Evolutionary conservation across 1,284 basidiomycete species (phyloP).

Genomic region (Agroathelia rolfsii): DNA sequence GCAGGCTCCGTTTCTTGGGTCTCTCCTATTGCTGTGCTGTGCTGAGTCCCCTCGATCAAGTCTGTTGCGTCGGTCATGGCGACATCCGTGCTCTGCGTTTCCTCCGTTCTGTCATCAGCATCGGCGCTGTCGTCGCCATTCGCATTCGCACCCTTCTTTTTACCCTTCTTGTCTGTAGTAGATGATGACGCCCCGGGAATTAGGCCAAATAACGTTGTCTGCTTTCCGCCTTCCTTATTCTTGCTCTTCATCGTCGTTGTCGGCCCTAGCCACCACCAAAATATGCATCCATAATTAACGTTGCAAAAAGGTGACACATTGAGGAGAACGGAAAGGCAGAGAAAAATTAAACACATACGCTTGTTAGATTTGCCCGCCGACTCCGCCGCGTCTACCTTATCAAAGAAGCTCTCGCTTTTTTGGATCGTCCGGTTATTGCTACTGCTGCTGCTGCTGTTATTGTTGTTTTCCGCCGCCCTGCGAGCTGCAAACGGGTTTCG

Average conservation of each 20-base stretch:
- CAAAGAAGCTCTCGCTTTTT: conserved; percentile 93
- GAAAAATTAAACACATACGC: conserved; percentile 17
- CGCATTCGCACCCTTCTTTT: conserved; percentile 11
- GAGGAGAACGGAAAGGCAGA: not conserved
- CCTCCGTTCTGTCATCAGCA: no score
- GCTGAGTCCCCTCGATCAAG: conserved; percentile 9
- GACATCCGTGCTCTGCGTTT: conserved; percentile 12
- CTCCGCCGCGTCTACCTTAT: conserved; percentile 73
- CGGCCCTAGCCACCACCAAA: conserved; percentile 11
- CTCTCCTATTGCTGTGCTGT: conserved; percentile 14
- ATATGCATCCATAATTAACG: conserved; percentile 15
- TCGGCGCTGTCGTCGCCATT: conserved; percentile 7
- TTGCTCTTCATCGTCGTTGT: conserved; percentile 28
- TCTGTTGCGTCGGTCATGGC: conserved; percentile 12
- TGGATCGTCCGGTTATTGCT: conserved; percentile 55
- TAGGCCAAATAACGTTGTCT: conserved; percentile 59
- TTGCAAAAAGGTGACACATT: conserved; percentile 7
- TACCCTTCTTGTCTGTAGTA: conserved; percentile 21
- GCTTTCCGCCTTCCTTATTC: conserved; percentile 35
- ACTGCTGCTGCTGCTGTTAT: no score
- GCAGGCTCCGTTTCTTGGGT: conserved; percentile 13
- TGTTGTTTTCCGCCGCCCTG: conserved; percentile 29
- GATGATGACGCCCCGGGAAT: conserved; percentile 25
- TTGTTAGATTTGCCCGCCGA: conserved; percentile 35
- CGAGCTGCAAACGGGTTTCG: conserved; percentile 65